Percentiles rank a stretch among this genome's conserved stretches.
phyloP scores from a whole-genome alignment of 2,329 filamentous ascomycete genomes.

The Ascomycota sp. region DNA sequence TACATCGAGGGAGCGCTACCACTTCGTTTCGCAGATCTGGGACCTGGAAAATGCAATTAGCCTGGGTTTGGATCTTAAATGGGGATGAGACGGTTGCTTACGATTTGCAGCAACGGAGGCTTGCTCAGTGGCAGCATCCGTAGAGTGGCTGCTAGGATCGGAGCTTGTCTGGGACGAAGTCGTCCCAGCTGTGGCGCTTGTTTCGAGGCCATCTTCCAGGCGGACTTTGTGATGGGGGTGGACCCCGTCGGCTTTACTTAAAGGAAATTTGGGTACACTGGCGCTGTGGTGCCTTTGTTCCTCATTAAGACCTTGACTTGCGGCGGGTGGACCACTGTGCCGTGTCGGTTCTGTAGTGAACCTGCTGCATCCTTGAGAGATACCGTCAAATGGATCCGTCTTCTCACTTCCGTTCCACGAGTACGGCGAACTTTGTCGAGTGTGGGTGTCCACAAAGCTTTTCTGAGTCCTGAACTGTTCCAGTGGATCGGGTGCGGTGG shows the following conservation, averaged over 20 bases:
- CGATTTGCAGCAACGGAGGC: neutral
- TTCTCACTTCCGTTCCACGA: slow-evolving; percentile 35
- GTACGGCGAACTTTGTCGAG: slow-evolving; percentile 38
- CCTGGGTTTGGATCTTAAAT: neutral
- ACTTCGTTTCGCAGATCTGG: slow-evolving; percentile 1
- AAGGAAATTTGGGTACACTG: slow-evolving; percentile 8
- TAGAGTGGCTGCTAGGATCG: too few relatives aligned
- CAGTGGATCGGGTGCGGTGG: slow-evolving; percentile 23
- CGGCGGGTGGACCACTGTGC: slow-evolving; percentile 6
- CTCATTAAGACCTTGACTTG: slow-evolving; percentile 6
- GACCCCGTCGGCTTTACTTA: too few relatives aligned
- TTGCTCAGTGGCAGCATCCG: neutral
- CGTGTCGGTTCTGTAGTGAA: slow-evolving; percentile 20
- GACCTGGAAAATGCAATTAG: neutral
- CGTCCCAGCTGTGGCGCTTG: too few relatives aligned
- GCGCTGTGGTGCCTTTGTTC: slow-evolving; percentile 11
- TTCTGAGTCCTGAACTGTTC: slow-evolving; percentile 23
- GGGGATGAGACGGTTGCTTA: neutral
- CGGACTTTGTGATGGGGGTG: too few relatives aligned
- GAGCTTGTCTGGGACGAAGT: too few relatives aligned
- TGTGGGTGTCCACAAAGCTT: slow-evolving; percentile 22
- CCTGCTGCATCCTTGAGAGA: slow-evolving; percentile 20
- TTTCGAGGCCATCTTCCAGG: too few relatives aligned
- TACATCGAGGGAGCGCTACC: slow-evolving; percentile 25
- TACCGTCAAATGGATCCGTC: slow-evolving; percentile 33